A percentile compares a stretch with the other conserved stretches of the same genome.
phyloP scores from a whole-genome alignment of 192 early-diverging fungal species.

The Jimgerdemannia lactiflua region DNA sequence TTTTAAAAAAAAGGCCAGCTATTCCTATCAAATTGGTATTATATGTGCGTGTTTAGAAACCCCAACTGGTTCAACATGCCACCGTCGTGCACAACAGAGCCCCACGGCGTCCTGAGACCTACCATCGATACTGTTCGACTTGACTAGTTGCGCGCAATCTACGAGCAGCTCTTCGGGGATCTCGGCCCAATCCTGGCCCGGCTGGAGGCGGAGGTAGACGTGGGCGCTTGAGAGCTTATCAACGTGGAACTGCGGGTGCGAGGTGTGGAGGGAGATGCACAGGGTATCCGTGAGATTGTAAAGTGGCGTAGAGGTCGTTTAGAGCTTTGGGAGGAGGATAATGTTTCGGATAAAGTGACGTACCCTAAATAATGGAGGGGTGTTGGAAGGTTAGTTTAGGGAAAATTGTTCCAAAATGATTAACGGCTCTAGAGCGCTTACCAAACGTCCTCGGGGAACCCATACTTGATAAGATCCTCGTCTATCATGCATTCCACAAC shows the following conservation, averaged over 20 bases:
- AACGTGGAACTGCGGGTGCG: constrained; percentile 77
- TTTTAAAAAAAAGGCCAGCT: background rate
- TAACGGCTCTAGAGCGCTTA: constrained; percentile 9
- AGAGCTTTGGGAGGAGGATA: too few species aligned
- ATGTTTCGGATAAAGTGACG: too few species aligned
- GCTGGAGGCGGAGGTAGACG: constrained; percentile 85
- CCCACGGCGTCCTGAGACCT: background rate
- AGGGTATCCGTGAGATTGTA: too few species aligned
- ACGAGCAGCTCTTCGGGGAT: constrained; percentile 71
- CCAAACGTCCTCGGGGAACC: constrained; percentile 94
- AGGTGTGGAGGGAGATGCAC: too few species aligned
- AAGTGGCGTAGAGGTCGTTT: too few species aligned
- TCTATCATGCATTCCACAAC: constrained; percentile 35
- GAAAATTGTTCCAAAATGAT: too few species aligned
- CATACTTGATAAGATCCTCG: constrained; percentile 94
- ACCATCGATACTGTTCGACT: constrained; percentile 97
- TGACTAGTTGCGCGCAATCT: constrained; percentile 92
- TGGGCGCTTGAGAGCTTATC: constrained; percentile 98
- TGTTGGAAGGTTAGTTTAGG: too few species aligned
- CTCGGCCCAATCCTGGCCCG: constrained; percentile 72
- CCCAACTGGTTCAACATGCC: too few species aligned
- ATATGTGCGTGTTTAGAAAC: background rate
- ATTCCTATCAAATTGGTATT: background rate
- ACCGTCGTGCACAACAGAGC: background rate
- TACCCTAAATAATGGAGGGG: too few species aligned